Evolutionary conservation across 768 basidiomycete genomes (phyloP).

Genomic region (Kwoniella pini): DNA sequence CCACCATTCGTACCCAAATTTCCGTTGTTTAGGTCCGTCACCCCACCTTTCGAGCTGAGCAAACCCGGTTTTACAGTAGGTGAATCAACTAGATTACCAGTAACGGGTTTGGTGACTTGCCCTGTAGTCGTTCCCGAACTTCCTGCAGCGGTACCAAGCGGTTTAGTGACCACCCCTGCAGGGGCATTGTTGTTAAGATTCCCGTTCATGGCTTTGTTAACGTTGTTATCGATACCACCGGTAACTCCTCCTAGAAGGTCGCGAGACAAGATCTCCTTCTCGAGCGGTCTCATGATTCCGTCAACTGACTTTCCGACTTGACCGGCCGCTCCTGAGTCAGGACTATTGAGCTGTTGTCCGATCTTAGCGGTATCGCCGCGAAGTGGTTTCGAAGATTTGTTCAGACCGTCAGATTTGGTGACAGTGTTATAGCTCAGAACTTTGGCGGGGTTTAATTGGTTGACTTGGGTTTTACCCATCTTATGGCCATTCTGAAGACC

Average conservation of each 20-base stretch:
- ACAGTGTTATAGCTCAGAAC: background rate
- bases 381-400: background rate
- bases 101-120: background rate
- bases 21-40: too few species aligned
- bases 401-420: background rate
- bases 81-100: too few species aligned
- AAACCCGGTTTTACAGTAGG: too few species aligned
- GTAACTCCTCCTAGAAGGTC: background rate
- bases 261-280: background rate
- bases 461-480: conserved; percentile 6
- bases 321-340: conserved; percentile 4
- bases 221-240: background rate
- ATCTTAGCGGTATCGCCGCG: background rate
- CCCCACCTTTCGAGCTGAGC: background rate
- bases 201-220: background rate
- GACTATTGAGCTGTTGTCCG: conserved; percentile 8
- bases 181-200: background rate
- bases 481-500: background rate
- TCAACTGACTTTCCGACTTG: conserved; percentile 4
- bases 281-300: background rate
- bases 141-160: background rate
- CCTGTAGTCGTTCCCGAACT: background rate
- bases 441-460: background rate
- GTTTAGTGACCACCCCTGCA: background rate
- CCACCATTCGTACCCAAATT: too few species aligned